Base-by-base conservation (phyloP, 768 basidiomycete genomes). In the Ephemerocybe angulata region DNA sequence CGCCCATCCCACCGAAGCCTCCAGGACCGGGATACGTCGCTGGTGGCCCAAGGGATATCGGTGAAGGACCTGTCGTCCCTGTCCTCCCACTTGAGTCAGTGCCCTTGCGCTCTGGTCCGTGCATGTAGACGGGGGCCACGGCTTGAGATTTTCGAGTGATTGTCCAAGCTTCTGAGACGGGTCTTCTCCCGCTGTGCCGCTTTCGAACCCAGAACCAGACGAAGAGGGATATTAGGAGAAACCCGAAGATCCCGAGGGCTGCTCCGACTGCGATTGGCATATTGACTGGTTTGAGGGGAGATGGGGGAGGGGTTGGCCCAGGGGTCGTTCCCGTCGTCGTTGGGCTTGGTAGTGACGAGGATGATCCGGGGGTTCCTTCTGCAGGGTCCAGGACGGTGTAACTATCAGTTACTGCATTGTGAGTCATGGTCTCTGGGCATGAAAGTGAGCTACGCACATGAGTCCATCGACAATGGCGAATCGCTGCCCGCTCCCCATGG, bases 391-490 rank as follows among this genome's bases (percentile, higher is more conserved):
- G n/a, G n/a, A n/a, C n/a, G n/a, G n/a, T n/a, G n/a, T n/a, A n/a
- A n/a, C n/a, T n/a, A n/a, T n/a, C n/a, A n/a, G n/a, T n/a, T n/a
- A n/a, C n/a, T n/a, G n/a, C n/a, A n/a, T n/a, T n/a, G n/a, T n/a
- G n/a, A n/a, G n/a, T n/a, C n/a, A n/a, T n/a, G n/a, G n/a, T n/a
- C n/a, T n/a, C n/a, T n/a, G n/a, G n/a, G n/a, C n/a, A n/a, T n/a
- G n/a, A n/a, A n/a, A n/a, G n/a, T n/a, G n/a, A n/a, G n/a, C n/a
- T n/a, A 66, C 70, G 58, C 54, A 76, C 76, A 75, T 68, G 29
- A 77, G 53, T 7, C 67, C 69, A 61, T 77, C 76, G 4, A 77
- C 70, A 19, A 76, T 61, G 15, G 64, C 72, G 52, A 65, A 75
- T 17, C 65, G 58, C 54, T 75, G 68, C 8, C 69, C 70, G 3